Evolutionary conservation across 345 rosid genomes (phyloP).

Genomic region (Pistacia vera): DNA sequence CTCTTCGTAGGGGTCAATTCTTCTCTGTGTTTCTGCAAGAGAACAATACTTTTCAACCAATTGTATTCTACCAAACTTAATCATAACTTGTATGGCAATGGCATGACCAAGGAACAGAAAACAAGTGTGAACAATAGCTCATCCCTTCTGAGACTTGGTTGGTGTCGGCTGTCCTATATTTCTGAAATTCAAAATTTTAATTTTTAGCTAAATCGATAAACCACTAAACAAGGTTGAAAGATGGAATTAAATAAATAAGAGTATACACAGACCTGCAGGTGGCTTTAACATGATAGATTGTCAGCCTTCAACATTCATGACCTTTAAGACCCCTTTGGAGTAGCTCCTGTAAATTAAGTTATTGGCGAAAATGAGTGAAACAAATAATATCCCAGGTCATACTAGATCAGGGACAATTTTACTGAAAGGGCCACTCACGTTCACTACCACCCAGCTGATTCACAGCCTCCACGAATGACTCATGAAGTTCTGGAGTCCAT

Average conservation of each 20-base stretch:
- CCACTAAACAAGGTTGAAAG: constrained; percentile 1
- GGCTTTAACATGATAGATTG: constrained; percentile 98
- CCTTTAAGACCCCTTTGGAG: constrained; percentile 91
- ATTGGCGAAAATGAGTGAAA: constrained; percentile 15
- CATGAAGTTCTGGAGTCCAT: constrained; percentile 97
- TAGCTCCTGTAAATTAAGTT: constrained; percentile 67
- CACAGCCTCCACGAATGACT: constrained; percentile 89
- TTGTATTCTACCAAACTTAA: background rate
- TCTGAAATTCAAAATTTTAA: constrained; percentile 51
- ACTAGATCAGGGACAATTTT: constrained; percentile 6
- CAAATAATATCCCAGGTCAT: constrained; percentile 9
- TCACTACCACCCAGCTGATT: constrained; percentile 89
- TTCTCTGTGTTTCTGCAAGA: constrained; percentile 58
- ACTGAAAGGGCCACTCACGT: constrained; percentile 46
- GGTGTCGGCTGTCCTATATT: constrained; percentile 91
- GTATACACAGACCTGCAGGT: constrained; percentile 67
- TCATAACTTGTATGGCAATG: background rate
- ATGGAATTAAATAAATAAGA: constrained; percentile 16
- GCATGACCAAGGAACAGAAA: background rate
- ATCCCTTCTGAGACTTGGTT: constrained; percentile 76
- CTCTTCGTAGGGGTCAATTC: constrained; percentile 51
- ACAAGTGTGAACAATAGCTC: constrained; percentile 15
- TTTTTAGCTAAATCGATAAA: constrained; percentile 14
- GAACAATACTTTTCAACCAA: constrained; percentile 18
- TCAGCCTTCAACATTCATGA: constrained; percentile 77